Conservation (phyloP, 176 grass and related monocot genomes). For the Tillandsia fasciculata region DNA sequence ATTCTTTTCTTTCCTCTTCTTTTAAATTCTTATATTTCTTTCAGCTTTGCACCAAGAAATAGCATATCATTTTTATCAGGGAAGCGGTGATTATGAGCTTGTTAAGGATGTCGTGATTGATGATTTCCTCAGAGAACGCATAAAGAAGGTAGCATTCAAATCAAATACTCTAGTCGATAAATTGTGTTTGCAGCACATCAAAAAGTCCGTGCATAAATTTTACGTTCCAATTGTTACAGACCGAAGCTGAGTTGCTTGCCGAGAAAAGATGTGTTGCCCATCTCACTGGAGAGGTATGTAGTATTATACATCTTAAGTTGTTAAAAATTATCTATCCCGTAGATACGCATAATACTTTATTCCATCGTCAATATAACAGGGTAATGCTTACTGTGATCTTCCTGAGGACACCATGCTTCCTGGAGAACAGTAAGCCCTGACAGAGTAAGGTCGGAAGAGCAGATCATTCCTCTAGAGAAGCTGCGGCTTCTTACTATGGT, state of each 20-base stretch:
- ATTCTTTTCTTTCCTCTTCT: neutral
- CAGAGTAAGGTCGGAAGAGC: neutral
- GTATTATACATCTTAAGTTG: neutral
- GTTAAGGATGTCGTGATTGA: conserved; percentile 61
- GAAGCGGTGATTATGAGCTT: conserved; percentile 84
- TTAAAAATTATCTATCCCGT: neutral
- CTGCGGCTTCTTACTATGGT: neutral
- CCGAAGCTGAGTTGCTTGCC: conserved; percentile 77
- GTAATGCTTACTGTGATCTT: conserved; percentile 82
- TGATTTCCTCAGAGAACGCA: conserved; percentile 77
- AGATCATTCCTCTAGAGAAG: neutral
- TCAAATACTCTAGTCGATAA: neutral
- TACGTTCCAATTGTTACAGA: conserved; percentile 38
- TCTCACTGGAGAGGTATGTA: conserved; percentile 84
- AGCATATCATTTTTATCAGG: conserved; percentile 30
- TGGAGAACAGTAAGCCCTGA: conserved; percentile 46
- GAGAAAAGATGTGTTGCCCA: conserved; percentile 94
- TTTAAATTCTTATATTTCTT: neutral
- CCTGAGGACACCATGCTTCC: conserved; percentile 85
- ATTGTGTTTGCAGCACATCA: too few relatives aligned
- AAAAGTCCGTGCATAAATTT: too few relatives aligned
- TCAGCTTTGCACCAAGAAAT: neutral
- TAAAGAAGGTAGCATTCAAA: conserved; percentile 54
- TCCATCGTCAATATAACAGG: conserved; percentile 25
- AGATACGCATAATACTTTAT: conserved; percentile 3